Evolutionary conservation across 345 rosid species (phyloP), one percentile per base, ranked within the genome.

Genomic region (Hypericum perforatum): DNA sequence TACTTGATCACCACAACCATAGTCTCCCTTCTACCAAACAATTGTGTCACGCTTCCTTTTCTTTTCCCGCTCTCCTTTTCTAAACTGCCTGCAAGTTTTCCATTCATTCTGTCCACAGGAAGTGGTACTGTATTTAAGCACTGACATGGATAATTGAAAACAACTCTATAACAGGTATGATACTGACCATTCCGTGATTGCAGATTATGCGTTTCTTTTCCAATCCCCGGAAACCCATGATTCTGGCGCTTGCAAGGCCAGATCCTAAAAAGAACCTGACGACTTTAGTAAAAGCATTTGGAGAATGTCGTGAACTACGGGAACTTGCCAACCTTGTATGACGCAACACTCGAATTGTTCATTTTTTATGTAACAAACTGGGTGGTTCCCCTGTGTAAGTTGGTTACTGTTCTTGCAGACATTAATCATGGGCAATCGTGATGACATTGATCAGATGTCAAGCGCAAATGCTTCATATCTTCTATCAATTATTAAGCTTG

Each of bases 241-340:
- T 41, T 15, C 29, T 94, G 61, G 99, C 97, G n/a, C 95, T 94
- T 74, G 99, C 99, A 5, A 80, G 99, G 72, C 97, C 99, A 8
- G 99, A 94, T 73, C 99, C 99, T 8, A 94, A 94, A 71, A 94
- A 94, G 95, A 94, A 94, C 53, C 86, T 89, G 64, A 89, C 89
- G 6, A 89, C 94, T 58, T 71, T 94, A 76, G 95, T 94, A 63
- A 89, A 82, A 80, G 99, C 99, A 57, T 94, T 94, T 61, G 99
- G 99, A 56, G 99, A 94, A 74, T 94, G 99, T 45, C 95, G 97
- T 55, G 95, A 91, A 39, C 70, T 89, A 55, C 80, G 87, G 70
- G 99, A 94, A 69, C 90, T 94, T 70, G 95, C 99, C 51, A 94
- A 94, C 75, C 82, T 94, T 70, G 99, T 94, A 76, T 57, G 83